Evolutionary conservation across 495 filamentous ascomycete species (phyloP).

Genomic region (Penicillium pulvis): DNA sequence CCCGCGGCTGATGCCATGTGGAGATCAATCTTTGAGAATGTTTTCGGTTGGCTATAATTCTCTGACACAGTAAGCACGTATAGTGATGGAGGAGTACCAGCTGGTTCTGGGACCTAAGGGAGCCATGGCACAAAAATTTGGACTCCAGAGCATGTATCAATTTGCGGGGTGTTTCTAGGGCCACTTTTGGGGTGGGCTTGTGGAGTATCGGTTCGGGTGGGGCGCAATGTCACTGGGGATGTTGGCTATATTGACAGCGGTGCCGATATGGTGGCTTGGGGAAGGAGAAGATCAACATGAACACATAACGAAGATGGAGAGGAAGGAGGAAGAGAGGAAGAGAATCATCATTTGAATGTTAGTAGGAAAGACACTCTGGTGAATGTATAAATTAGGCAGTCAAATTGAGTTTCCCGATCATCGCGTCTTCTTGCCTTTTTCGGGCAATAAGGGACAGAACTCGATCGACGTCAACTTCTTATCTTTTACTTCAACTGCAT

Average conservation of each 20-base stretch:
- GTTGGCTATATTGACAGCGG: conserved; percentile 27
- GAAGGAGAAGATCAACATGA: neutral
- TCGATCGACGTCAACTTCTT: neutral
- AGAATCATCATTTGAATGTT: neutral
- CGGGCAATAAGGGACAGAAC: conserved; percentile 4
- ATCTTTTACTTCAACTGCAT: neutral
- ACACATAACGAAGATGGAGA: neutral
- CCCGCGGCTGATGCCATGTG: too few relatives aligned
- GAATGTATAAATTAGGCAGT: conserved; percentile 7
- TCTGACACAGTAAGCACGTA: too few relatives aligned
- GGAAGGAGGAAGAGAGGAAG: neutral
- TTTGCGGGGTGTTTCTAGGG: conserved; percentile 59
- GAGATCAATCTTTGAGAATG: too few relatives aligned
- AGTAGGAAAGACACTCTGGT: neutral
- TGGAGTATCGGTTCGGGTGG: conserved; percentile 64
- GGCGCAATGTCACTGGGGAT: conserved; percentile 47
- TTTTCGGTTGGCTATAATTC: too few relatives aligned
- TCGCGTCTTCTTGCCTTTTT: conserved; percentile 27
- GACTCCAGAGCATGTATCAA: conserved; percentile 21
- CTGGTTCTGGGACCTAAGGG: too few relatives aligned
- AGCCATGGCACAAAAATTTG: too few relatives aligned
- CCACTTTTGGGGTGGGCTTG: conserved; percentile 66
- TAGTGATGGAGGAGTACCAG: too few relatives aligned
- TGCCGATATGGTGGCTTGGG: conserved; percentile 31
- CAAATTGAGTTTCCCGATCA: conserved; percentile 16